phyloP scores from a whole-genome alignment of 1,139 yeast species.

The Debaryomyces subglobosus region DNA sequence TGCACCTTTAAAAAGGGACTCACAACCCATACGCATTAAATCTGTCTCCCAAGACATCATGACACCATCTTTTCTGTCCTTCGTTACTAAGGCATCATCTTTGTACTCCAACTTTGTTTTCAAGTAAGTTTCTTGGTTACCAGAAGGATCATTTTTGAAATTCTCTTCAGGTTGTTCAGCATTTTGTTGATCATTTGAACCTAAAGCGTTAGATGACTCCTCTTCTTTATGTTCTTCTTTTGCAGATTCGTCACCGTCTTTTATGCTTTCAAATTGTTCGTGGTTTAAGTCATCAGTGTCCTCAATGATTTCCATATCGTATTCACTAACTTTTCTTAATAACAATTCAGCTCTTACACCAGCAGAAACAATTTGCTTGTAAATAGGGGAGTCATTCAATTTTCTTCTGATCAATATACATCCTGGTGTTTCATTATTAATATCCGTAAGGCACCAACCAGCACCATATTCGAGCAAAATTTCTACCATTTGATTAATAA shows the following conservation, averaged over 20 bases:
- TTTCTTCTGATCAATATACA: constrained; percentile 62
- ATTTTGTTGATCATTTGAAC: constrained; percentile 19
- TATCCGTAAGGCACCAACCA: constrained; percentile 81
- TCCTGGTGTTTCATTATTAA: constrained; percentile 73
- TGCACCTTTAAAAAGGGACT: constrained; percentile 56
- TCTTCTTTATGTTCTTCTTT: constrained; percentile 18
- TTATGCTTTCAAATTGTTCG: constrained; percentile 14
- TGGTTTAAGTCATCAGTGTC: constrained; percentile 32
- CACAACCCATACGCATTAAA: constrained; percentile 80
- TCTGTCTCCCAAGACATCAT: constrained; percentile 97
- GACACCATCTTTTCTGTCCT: constrained; percentile 80
- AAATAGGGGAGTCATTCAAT: constrained; percentile 47
- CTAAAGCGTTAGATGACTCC: constrained; percentile 18
- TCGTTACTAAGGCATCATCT: constrained; percentile 72
- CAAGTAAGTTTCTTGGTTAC: constrained; percentile 66
- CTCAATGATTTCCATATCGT: constrained; percentile 46
- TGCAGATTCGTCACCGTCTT: constrained; percentile 14
- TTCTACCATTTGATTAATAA: constrained; percentile 60
- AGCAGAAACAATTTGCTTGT: constrained; percentile 68
- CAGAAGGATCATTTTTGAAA: constrained; percentile 56
- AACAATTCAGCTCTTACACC: constrained; percentile 90
- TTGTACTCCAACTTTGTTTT: constrained; percentile 69
- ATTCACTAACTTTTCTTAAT: constrained; percentile 70
- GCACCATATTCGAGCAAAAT: constrained; percentile 83
- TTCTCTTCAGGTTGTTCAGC: constrained; percentile 18